Percentiles rank a stretch among this genome's conserved stretches.
Conservation (phyloP, 2,329 filamentous ascomycete species). For the Colletotrichum navitas region DNA sequence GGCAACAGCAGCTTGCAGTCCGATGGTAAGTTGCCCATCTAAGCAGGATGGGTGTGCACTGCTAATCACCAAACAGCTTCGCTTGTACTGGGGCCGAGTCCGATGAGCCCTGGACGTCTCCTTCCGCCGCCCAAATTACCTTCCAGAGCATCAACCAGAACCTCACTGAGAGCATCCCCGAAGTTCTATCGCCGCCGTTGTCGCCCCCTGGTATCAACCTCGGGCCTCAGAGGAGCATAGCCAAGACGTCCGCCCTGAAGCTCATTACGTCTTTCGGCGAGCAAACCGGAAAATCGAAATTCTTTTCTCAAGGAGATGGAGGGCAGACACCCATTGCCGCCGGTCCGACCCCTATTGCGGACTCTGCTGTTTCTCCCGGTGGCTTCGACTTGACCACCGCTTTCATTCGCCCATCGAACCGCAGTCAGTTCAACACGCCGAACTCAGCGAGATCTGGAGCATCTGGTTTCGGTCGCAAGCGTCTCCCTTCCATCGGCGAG, state of each 20-base stretch:
- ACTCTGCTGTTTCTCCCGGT: slow-evolving; percentile 80
- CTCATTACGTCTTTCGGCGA: slow-evolving; percentile 91
- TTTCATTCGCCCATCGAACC: slow-evolving; percentile 75
- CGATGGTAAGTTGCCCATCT: slow-evolving; percentile 67
- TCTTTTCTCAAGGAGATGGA: slow-evolving; percentile 69
- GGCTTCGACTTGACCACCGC: slow-evolving; percentile 75
- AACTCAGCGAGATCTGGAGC: slow-evolving; percentile 72
- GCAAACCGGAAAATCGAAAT: slow-evolving; percentile 69
- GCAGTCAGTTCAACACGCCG: slow-evolving; percentile 77
- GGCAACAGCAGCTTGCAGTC: slow-evolving; percentile 90
- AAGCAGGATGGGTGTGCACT: not conserved
- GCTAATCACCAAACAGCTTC: slow-evolving; percentile 65
- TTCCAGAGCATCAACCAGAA: slow-evolving; percentile 66
- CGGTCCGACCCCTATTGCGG: slow-evolving; percentile 89
- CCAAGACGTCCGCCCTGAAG: slow-evolving; percentile 87
- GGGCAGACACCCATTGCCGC: slow-evolving; percentile 82
- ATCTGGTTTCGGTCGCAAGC: slow-evolving; percentile 70
- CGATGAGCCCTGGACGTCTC: slow-evolving; percentile 88
- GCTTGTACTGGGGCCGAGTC: slow-evolving; percentile 90
- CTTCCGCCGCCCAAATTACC: slow-evolving; percentile 75
- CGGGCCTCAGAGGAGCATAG: slow-evolving; percentile 72
- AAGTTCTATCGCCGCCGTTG: slow-evolving; percentile 77
- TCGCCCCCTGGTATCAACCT: slow-evolving; percentile 76
- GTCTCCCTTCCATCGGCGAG: slow-evolving; percentile 85
- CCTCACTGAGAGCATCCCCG: slow-evolving; percentile 67